phyloP scores from a whole-genome alignment of 2,329 filamentous ascomycete species.

The Ophiostoma ips region DNA sequence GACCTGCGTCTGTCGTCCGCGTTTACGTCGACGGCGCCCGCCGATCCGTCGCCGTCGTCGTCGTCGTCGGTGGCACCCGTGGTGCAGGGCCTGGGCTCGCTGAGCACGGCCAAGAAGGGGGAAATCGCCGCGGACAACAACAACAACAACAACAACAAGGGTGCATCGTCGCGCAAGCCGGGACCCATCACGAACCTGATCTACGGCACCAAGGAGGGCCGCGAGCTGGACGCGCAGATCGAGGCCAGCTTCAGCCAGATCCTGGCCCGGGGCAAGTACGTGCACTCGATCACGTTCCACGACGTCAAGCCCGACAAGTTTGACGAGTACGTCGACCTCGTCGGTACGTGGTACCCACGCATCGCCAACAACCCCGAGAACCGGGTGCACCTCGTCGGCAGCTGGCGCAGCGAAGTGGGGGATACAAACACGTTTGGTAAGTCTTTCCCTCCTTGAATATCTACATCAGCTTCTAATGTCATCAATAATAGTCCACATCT shows the following conservation, averaged over 20 bases:
- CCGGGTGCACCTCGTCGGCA: conserved; percentile 90
- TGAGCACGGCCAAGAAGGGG: conserved; percentile 39
- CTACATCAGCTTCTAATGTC: too few species aligned
- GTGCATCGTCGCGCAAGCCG: conserved; percentile 51
- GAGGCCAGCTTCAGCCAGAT: conserved; percentile 94
- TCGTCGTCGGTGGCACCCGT: too few species aligned
- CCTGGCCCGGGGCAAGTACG: conserved; percentile 89
- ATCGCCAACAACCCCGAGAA: conserved; percentile 78
- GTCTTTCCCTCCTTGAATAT: conserved; percentile 14
- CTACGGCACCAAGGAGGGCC: conserved; percentile 91
- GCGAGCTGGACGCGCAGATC: conserved; percentile 88
- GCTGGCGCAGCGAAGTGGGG: conserved; percentile 95
- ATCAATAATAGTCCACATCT: conserved; percentile 71
- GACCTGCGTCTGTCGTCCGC: conserved; percentile 54
- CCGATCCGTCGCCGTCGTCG: background rate
- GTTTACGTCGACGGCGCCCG: background rate
- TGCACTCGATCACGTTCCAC: conserved; percentile 95
- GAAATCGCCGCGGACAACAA: conserved; percentile 43
- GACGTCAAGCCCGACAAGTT: conserved; percentile 91
- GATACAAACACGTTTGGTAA: conserved; percentile 93
- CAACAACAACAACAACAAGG: conserved; percentile 40
- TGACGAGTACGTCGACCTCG: conserved; percentile 82
- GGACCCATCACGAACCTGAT: conserved; percentile 74
- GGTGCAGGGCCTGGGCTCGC: conserved; percentile 45
- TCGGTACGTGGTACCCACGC: conserved; percentile 82